A percentile compares a stretch with the other conserved stretches of the same genome.
Conservation (phyloP, 768 basidiomycete species). For the Boletus rubescentipes region DNA sequence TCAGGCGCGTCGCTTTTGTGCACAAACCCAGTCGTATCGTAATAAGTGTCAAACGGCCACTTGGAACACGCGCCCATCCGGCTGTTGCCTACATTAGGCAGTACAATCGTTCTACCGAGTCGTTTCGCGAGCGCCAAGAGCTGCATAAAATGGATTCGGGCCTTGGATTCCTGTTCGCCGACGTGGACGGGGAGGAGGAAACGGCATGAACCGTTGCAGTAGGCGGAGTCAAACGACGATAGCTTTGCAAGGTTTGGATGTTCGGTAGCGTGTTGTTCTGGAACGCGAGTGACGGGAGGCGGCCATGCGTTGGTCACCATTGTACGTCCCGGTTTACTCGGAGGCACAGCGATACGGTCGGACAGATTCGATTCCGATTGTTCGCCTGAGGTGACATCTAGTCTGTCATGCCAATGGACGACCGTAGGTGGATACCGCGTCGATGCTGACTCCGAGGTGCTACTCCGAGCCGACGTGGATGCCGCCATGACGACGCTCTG, state of each 20-base stretch:
- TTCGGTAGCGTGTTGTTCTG: conserved; percentile 20
- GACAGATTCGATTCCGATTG: background rate
- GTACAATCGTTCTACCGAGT: conserved; percentile 56
- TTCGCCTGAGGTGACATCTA: background rate
- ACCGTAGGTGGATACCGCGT: background rate
- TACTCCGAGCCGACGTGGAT: background rate
- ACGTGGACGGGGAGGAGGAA: conserved; percentile 51
- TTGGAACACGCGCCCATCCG: conserved; percentile 52
- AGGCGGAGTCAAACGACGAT: conserved; percentile 17
- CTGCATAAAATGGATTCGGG: conserved; percentile 54
- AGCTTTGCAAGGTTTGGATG: background rate
- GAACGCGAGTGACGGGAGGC: conserved; percentile 36
- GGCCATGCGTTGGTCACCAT: conserved; percentile 27
- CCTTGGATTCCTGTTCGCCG: conserved; percentile 60
- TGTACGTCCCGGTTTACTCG: background rate
- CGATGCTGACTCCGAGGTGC: background rate
- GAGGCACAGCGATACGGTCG: background rate
- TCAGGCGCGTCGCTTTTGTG: background rate
- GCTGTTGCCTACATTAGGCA: conserved; percentile 60
- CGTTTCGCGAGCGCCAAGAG: conserved; percentile 46
- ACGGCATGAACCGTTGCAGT: conserved; percentile 36
- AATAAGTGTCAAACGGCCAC: conserved; percentile 51
- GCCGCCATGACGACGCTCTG: background rate
- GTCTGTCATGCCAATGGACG: background rate
- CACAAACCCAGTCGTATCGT: conserved; percentile 34